A percentile compares a stretch with the other conserved stretches of the same genome.
phyloP scores from a whole-genome alignment of 352 stramenopile species.

The Phytophthora citricola region DNA sequence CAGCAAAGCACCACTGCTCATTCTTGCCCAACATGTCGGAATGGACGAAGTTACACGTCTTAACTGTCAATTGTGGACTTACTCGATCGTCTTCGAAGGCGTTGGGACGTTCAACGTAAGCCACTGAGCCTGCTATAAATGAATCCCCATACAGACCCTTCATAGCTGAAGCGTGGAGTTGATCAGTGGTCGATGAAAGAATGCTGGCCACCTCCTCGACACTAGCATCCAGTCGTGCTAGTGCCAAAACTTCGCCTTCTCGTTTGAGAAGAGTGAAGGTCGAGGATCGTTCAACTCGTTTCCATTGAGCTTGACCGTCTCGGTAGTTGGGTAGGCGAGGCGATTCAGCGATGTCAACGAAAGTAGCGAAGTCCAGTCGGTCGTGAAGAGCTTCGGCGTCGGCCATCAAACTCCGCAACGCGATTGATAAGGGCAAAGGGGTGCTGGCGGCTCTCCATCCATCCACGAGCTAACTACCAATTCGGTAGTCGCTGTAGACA shows the following conservation, averaged over 20 bases:
- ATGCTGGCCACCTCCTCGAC: conserved; percentile 42
- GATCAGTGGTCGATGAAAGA: conserved; percentile 21
- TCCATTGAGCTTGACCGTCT: conserved; percentile 26
- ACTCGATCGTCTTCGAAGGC: conserved; percentile 3
- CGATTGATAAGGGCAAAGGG: conserved; percentile 23
- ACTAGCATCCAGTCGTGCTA: conserved; percentile 32
- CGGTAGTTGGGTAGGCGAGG: conserved; percentile 12
- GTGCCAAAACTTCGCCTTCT: conserved; percentile 33
- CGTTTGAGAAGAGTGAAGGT: conserved; percentile 35
- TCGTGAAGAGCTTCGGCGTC: conserved; percentile 28
- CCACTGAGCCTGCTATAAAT: conserved; percentile 42
- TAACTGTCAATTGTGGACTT: conserved; percentile 33
- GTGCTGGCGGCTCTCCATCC: conserved; percentile 20
- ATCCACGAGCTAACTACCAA: conserved; percentile 22
- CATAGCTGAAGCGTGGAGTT: conserved; percentile 37
- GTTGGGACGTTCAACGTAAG: conserved; percentile 23
- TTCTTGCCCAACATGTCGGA: conserved; percentile 44
- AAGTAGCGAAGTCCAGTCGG: conserved; percentile 22
- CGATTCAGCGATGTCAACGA: conserved; percentile 26
- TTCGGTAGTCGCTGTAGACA: conserved; percentile 5
- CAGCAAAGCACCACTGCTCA: conserved; percentile 51
- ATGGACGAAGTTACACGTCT: conserved; percentile 44
- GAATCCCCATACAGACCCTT: conserved; percentile 39
- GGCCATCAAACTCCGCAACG: conserved; percentile 19
- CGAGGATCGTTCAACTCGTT: conserved; percentile 23